phyloP scores from a whole-genome alignment of 2,329 filamentous ascomycete species.

The Metarhizium guizhouense region DNA sequence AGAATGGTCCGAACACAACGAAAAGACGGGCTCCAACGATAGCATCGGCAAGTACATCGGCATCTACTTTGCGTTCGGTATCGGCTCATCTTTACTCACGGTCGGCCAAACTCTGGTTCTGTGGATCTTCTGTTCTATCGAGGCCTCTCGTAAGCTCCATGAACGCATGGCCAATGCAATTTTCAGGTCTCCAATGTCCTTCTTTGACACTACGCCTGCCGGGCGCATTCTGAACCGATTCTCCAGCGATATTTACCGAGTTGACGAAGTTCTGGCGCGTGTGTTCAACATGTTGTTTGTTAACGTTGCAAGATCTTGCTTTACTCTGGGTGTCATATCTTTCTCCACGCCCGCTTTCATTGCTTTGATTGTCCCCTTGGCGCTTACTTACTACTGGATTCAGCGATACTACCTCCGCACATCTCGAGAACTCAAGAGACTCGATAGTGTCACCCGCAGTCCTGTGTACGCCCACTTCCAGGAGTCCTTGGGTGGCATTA shows the following conservation, averaged over 20 bases:
- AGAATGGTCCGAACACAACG: conserved; percentile 78
- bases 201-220: conserved; percentile 94
- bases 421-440: conserved; percentile 88
- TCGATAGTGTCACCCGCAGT: conserved; percentile 91
- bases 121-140: conserved; percentile 99
- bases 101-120: conserved; percentile 89
- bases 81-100: conserved; percentile 76
- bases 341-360: conserved; percentile 73
- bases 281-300: conserved; percentile 96
- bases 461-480: conserved; percentile 98
- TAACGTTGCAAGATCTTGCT: conserved; percentile 64
- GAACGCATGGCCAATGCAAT: conserved; percentile 96
- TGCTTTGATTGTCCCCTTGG: conserved; percentile 71
- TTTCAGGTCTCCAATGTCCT: conserved; percentile 96
- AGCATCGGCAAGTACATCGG: conserved; percentile 85
- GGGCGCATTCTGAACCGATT: conserved; percentile 97
- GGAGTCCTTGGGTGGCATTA: conserved; percentile 87
- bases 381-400: conserved; percentile 78
- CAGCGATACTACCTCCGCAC: conserved; percentile 96
- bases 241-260: conserved; percentile 72
- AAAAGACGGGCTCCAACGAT: conserved; percentile 56
- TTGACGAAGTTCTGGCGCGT: conserved; percentile 89
- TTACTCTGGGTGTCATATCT: conserved; percentile 82
- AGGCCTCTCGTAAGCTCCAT: conserved; percentile 93
- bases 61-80: conserved; percentile 89